Base-by-base conservation (phyloP, 2,329 filamentous ascomycete genomes). In the Blastomyces emzantsi region DNA sequence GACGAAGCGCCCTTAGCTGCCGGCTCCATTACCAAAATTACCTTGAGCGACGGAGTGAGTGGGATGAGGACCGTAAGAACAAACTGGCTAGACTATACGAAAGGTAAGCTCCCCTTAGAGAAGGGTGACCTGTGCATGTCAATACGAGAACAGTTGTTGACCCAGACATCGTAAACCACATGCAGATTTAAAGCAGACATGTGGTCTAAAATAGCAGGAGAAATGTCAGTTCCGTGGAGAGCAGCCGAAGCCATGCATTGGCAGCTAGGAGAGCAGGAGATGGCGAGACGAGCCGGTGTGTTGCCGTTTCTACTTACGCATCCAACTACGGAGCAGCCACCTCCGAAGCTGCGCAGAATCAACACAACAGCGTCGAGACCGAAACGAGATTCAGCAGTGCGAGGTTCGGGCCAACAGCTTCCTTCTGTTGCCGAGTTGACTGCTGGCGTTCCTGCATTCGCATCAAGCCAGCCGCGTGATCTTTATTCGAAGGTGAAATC, bases 171-270 rank as follows among this genome's bases (percentile, higher is more conserved):
- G 13, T 28, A 17, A 51, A 39, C 36, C 28, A 39, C 30, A 33
- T 28, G 63, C 73, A 97, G 93, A 76, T 96, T 97, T 81, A 97
- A 97, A 77, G 86, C 90, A 67, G 92, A 97, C 73, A 97, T 97
- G 91, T 99, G 93, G 93, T 87, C 90, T 65, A 94, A 93, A 72
- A 90, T 97, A 28, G 92, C 92, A 52, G 91, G 94, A 74, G 93
- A 97, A 76, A 93, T 99, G 87, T 87, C 87, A 39, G 88, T 97
- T 64, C 94, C 93, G 45, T 97, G 93, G 93, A 85, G 94, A 71
- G 92, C 94, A 22, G 93, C 90, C 58, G 93, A 99, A 77, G 92
- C 91, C 4, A 97, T 97, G 92, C 94, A 97, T 77, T 99, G 94
- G 93, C 90, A 96, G 72, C 82, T 99, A 63, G 93, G 93, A 66